phyloP scores from a whole-genome alignment of 2,329 filamentous ascomycete species.

The Neonectria faginata region DNA sequence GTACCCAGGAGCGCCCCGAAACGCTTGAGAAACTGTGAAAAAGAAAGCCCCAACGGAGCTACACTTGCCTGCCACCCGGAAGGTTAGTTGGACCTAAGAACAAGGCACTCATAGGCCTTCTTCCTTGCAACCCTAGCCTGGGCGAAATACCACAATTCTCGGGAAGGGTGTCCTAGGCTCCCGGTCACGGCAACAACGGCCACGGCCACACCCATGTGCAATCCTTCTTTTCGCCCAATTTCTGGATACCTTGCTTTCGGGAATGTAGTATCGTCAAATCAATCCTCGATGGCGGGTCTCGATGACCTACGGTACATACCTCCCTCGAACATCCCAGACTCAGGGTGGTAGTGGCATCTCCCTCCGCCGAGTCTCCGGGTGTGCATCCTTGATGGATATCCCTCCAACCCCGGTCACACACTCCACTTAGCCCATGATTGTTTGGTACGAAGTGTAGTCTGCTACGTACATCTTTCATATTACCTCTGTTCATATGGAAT shows the following conservation, averaged over 20 bases:
- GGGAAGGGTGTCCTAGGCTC: neutral
- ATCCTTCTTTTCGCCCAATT: neutral
- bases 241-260: neutral
- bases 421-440: conserved; percentile 16
- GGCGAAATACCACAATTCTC: neutral
- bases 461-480: neutral
- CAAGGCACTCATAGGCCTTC: neutral
- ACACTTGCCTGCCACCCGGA: too few species aligned
- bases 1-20: neutral
- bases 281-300: neutral
- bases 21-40: neutral
- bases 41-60: neutral
- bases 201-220: neutral
- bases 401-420: conserved; percentile 16
- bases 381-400: conserved; percentile 19
- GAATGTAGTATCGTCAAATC: neutral
- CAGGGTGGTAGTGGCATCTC: conserved; percentile 12
- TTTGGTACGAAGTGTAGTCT: too few species aligned
- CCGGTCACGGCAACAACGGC: neutral
- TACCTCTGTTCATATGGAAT: conserved; percentile 2
- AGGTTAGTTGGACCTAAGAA: too few species aligned
- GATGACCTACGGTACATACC: neutral
- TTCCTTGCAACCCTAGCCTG: neutral
- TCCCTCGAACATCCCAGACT: conserved; percentile 7
- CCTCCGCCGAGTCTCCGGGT: conserved; percentile 14